These are phyloP conservation scores for Polyplosphaeria fusca DNA, from an alignment of 495 filamentous ascomycete species.

Conservation along the genomic window DNA sequence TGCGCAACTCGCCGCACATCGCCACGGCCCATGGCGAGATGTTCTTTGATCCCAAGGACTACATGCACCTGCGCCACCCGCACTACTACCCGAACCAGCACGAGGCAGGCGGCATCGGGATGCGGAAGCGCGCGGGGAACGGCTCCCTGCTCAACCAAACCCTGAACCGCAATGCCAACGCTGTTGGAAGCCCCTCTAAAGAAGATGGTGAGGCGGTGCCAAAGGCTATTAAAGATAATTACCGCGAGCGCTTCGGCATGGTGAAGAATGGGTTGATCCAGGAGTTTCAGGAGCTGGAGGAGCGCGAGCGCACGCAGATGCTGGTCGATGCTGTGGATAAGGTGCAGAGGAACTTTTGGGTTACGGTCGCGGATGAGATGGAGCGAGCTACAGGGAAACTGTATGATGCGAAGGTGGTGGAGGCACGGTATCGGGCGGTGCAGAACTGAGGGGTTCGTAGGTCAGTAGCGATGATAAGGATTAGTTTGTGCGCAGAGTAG, in stretches of 20 bases:
- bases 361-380: slow-evolving; percentile 19
- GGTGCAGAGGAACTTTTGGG: slow-evolving; percentile 15
- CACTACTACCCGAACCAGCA: neutral
- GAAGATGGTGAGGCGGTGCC: neutral
- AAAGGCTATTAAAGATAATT: neutral
- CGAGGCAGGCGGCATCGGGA: neutral
- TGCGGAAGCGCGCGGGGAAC: neutral
- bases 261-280: neutral
- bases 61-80: slow-evolving; percentile 27
- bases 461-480: too few species aligned
- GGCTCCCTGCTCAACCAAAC: neutral
- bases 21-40: slow-evolving; percentile 31
- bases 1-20: slow-evolving; percentile 35
- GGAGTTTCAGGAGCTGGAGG: slow-evolving; percentile 13
- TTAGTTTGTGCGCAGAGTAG: too few species aligned
- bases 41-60: slow-evolving; percentile 32
- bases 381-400: slow-evolving; percentile 15
- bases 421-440: neutral
- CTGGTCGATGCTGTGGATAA: slow-evolving; percentile 10
- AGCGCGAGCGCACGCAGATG: slow-evolving; percentile 2
- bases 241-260: too few species aligned
- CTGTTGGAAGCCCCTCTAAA: neutral
- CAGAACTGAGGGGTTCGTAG: too few species aligned
- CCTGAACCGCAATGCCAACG: neutral
- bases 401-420: slow-evolving; percentile 8